Evolutionary conservation across 192 early-diverging fungal genomes (phyloP).

Genomic region (Coemansia asiatica): DNA sequence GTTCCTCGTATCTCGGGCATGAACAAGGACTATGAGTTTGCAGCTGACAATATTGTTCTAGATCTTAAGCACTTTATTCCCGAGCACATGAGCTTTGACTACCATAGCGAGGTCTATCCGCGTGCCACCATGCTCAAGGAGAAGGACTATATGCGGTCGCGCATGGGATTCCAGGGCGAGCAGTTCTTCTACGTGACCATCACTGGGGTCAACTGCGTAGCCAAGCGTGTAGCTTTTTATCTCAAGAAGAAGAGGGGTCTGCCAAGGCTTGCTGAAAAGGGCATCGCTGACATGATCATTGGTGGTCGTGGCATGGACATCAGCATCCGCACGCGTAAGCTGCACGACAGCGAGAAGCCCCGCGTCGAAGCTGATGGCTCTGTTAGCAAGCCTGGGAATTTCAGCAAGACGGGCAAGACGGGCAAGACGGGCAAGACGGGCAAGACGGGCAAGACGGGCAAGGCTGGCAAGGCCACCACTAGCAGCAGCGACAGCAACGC

Average conservation of each 20-base stretch:
- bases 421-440: too few relatives aligned
- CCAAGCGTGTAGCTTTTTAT: slow-evolving; percentile 50
- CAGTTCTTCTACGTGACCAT: slow-evolving; percentile 50
- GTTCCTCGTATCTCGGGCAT: slow-evolving; percentile 47
- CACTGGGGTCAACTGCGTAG: slow-evolving; percentile 44
- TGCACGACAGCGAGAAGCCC: slow-evolving; percentile 48
- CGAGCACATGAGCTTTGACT: slow-evolving; percentile 46
- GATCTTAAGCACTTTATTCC: slow-evolving; percentile 54
- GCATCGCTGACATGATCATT: slow-evolving; percentile 41
- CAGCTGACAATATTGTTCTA: slow-evolving; percentile 51
- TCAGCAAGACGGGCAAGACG: too few relatives aligned
- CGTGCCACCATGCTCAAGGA: slow-evolving; percentile 38
- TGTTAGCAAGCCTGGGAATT: neutral
- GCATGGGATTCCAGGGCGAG: slow-evolving; percentile 35
- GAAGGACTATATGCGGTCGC: slow-evolving; percentile 29
- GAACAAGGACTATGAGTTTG: slow-evolving; percentile 54
- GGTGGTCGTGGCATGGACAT: slow-evolving; percentile 50
- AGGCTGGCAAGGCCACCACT: neutral
- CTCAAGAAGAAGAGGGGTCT: slow-evolving; percentile 53
- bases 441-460: too few relatives aligned
- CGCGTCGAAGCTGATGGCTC: slow-evolving; percentile 7
- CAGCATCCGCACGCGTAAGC: slow-evolving; percentile 28
- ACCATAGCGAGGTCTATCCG: slow-evolving; percentile 47
- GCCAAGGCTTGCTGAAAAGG: slow-evolving; percentile 50
- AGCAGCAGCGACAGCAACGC: slow-evolving; percentile 1